A percentile compares a stretch with the other conserved stretches of the same genome.
phyloP scores from a whole-genome alignment of 2,329 filamentous ascomycete genomes.

The Penicillium sp. region DNA sequence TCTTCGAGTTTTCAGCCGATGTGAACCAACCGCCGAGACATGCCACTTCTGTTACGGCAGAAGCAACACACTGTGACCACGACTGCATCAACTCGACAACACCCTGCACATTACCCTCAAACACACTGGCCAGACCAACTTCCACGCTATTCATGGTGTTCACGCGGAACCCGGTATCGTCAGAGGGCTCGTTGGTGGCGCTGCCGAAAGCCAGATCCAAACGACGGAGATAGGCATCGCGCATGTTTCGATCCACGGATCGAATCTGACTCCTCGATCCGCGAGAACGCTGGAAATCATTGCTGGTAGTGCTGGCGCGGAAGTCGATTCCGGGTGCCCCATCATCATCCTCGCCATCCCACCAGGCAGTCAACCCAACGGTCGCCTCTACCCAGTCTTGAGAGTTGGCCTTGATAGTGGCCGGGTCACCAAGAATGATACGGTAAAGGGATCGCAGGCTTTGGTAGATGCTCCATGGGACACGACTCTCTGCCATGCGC shows the following conservation, averaged over 20 bases:
- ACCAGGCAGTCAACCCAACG: slow-evolving; percentile 82
- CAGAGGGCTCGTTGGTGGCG: slow-evolving; percentile 63
- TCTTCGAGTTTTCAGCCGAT: slow-evolving; percentile 49
- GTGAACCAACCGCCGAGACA: slow-evolving; percentile 82
- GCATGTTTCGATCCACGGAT: slow-evolving; percentile 52
- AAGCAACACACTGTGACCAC: slow-evolving; percentile 78
- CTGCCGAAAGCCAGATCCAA: slow-evolving; percentile 67
- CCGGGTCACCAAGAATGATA: slow-evolving; percentile 71
- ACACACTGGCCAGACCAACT: slow-evolving; percentile 74
- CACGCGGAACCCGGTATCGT: slow-evolving; percentile 64
- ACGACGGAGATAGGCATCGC: slow-evolving; percentile 70
- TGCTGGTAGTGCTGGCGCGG: slow-evolving; percentile 21
- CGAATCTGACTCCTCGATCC: slow-evolving; percentile 38
- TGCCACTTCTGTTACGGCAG: slow-evolving; percentile 78
- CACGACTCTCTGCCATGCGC: slow-evolving; percentile 74
- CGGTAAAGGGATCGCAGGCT: slow-evolving; percentile 77
- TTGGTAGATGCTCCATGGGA: slow-evolving; percentile 89
- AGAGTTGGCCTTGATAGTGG: slow-evolving; percentile 71
- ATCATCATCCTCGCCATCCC: slow-evolving; percentile 73
- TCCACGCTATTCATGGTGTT: slow-evolving; percentile 75
- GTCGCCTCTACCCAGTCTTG: slow-evolving; percentile 93
- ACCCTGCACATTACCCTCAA: slow-evolving; percentile 78
- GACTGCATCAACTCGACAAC: slow-evolving; percentile 70
- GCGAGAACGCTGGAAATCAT: slow-evolving; percentile 25
- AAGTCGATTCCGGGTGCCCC: slow-evolving; percentile 34